A percentile compares a stretch with the other conserved stretches of the same genome.
These are phyloP conservation scores for Avena atlantica DNA, from an alignment of 176 grass and related monocot species.

Conservation along the genomic window DNA sequence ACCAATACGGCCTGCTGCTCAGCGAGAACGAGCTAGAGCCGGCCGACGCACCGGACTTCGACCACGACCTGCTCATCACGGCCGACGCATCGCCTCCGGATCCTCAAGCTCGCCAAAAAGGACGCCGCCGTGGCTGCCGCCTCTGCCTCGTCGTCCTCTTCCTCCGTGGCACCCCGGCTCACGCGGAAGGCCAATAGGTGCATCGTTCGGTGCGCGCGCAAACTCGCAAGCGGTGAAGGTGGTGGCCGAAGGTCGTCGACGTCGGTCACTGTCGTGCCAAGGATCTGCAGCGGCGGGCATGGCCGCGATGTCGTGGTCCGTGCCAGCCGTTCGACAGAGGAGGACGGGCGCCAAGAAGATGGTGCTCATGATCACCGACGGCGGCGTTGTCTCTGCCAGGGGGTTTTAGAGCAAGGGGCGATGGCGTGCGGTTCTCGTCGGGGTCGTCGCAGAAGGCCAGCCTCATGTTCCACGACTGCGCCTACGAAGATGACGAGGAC, in stretches of 20 bases:
- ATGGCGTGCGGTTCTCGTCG: constrained; percentile 22
- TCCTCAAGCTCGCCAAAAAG: constrained; percentile 65
- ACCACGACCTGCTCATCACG: too few species aligned
- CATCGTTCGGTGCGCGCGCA: constrained; percentile 51
- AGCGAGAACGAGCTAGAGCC: too few species aligned
- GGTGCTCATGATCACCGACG: constrained; percentile 63
- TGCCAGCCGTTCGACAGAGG: constrained; percentile 50
- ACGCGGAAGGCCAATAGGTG: constrained; percentile 46
- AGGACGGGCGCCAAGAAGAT: constrained; percentile 50
- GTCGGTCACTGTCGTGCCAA: constrained; percentile 46
- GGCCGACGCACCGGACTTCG: too few species aligned
- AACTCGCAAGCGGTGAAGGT: not conserved
- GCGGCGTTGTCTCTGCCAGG: not conserved
- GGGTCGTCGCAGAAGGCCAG: constrained; percentile 51
- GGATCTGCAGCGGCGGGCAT: constrained; percentile 51
- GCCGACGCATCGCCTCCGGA: constrained; percentile 49
- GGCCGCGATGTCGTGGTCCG: constrained; percentile 15
- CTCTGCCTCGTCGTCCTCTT: not conserved
- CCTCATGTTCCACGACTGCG: constrained; percentile 53
- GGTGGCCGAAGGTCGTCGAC: not conserved
- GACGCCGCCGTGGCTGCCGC: not conserved
- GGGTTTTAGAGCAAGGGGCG: too few species aligned
- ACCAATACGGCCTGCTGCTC: too few species aligned
- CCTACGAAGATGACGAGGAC: constrained; percentile 19
- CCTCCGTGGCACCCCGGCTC: not conserved